Evolutionary conservation across 1,284 basidiomycete species (phyloP).

Genomic region (Tilletia caries): DNA sequence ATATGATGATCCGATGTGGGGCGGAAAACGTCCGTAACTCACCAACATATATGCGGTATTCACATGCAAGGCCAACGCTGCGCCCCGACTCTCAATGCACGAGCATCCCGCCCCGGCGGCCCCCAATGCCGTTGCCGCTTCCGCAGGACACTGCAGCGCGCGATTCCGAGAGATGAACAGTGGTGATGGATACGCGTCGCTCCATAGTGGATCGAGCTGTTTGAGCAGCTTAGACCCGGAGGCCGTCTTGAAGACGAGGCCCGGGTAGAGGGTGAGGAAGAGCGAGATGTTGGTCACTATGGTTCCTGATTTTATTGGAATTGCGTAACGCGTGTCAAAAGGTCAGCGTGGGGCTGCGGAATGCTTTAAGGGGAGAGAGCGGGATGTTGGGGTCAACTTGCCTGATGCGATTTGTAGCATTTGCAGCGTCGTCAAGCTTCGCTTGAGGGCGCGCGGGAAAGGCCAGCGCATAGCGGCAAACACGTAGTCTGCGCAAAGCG

Average conservation of each 20-base stretch:
- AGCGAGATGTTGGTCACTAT: slow-evolving; percentile 44
- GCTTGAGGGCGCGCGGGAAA: slow-evolving; percentile 41
- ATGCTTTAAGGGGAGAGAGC: too few species aligned
- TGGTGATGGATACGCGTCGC: slow-evolving; percentile 6
- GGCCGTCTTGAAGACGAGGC: slow-evolving; percentile 14
- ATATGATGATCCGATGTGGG: not conserved
- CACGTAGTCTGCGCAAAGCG: slow-evolving; percentile 31
- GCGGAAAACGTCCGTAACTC: slow-evolving; percentile 17
- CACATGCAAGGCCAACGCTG: slow-evolving; percentile 39
- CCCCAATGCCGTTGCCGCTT: too few species aligned
- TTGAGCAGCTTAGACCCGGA: not conserved
- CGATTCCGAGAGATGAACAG: not conserved
- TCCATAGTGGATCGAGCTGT: slow-evolving; percentile 3
- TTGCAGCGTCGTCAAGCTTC: slow-evolving; percentile 46
- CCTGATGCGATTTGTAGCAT: slow-evolving; percentile 41
- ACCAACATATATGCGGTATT: slow-evolving; percentile 45
- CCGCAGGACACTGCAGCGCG: not conserved
- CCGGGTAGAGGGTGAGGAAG: slow-evolving; percentile 27
- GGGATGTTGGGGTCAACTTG: slow-evolving; percentile 13
- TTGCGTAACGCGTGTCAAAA: not conserved
- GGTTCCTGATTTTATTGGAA: slow-evolving; percentile 22
- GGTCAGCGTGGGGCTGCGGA: too few species aligned
- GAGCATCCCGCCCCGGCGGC: not conserved
- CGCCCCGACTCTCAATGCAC: slow-evolving; percentile 37
- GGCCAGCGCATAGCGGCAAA: slow-evolving; percentile 40